Base-by-base conservation (phyloP, 352 stramenopile species). In the Peronosclerospora sorghi region DNA sequence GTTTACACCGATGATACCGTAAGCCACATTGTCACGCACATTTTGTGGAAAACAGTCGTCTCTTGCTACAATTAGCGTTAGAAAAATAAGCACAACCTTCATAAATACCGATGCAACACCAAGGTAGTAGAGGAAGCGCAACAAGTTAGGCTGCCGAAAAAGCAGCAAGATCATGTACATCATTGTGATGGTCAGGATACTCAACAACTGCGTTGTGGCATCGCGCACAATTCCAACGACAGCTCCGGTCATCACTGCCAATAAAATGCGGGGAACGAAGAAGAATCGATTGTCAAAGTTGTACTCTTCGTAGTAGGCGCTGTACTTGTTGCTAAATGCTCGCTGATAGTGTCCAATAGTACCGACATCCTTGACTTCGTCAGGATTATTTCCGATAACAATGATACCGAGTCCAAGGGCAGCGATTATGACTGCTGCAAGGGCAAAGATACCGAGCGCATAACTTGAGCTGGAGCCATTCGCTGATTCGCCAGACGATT, bases 201-300 rank as follows among this genome's bases (percentile, higher is more conserved):
- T 75, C 8, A 86, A 54, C n/a, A 93, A 51, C 47, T 93, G 80
- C 24, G 62, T 73, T 7, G 62, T 86, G 20, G 75, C 58, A 45
- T 86, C 57, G 5, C 68, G 63, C 24, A 93, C 56, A 29, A 83
- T 54, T 6, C 81, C 81, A 15, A 93, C 76, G 13, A 91, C 56
- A 13, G 67, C 65, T 27, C 81, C 81, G 0, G 77, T 89, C n/a
- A 51, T 36, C 0, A 91, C 56, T 2, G 81, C 73, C 14, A 91
- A 53, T 27, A 87, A 32, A 45, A 87, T 88, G 0, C 78, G 67
- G 5, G 73, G 73, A 17, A 91, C 63, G 47, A 94, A 94, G 54
- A 94, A 94, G 52, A 83, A 91, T 13, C 81, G 78, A 50, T 94
- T 91, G 49, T 88, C 73, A 24, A 86, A 87, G 57, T 89, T 91